Base-by-base conservation (phyloP, 2,329 filamentous ascomycete species). In the Akanthomyces dipterigenus region DNA sequence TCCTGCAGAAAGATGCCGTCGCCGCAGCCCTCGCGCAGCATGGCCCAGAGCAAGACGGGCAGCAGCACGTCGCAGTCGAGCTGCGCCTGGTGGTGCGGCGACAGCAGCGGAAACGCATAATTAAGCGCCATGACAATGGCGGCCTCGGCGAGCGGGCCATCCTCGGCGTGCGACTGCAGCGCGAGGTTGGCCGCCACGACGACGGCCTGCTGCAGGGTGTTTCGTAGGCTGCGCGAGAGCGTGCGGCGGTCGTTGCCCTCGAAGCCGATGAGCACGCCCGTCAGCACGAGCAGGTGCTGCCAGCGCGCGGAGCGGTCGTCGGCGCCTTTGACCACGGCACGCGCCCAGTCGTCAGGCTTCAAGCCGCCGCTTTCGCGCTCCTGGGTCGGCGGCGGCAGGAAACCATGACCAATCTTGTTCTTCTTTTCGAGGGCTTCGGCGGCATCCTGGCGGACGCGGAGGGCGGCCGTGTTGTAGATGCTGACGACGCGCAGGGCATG, bases 251-350 rank as follows among this genome's bases (percentile, higher is more conserved):
- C 82, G 63, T 84, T 80, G 18, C 82, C 78, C 65, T 89, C 88
- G 69, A 93, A 88, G 9, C 90, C 91, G 70, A 93, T 82, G 62
- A 96, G 75, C 24, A 96, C 77, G 3, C 91, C 93, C 0, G 87
- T 87, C 9, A 96, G 82, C 5, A 93, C 82, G n/a, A 96, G 78
- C 34, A 92, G 75, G 72, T 96, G 92, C 72, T 91, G 88, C 91
- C 91, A 96, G 69, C 90, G 79, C 28, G 80, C 81, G 18, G 85
- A 85, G 49, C 80, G 78, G 36, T 80, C 81, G 59, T 87, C 83
- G 11, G 82, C 78, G 40, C 84, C 84, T 67, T 80, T 81, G 48
- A 81, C 78, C 3, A 87, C 78, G 1, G 82, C 82, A 22, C 79
- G 77, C 9, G 82, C 76, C 84, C 84, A 87, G 24, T 75, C 77